These are phyloP conservation scores for Crotalaria pallida DNA, from an alignment of 306 rosid genomes.

Conservation along the genomic window DNA sequence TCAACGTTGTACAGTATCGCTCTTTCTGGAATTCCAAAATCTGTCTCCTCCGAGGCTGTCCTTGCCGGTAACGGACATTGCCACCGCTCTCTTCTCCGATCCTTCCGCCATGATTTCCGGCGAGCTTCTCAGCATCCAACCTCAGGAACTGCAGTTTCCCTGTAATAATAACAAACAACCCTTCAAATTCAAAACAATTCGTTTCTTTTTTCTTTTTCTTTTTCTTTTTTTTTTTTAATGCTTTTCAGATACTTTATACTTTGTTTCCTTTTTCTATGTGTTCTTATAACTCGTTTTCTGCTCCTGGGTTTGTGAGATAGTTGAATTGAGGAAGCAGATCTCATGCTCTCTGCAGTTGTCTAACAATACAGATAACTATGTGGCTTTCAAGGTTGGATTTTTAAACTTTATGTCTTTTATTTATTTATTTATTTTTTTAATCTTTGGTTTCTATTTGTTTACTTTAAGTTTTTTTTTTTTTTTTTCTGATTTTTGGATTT, in stretches of 20 bases:
- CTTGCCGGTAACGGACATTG: constrained; percentile 22
- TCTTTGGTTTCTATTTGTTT: neutral
- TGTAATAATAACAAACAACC: constrained; percentile 41
- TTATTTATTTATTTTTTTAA: neutral
- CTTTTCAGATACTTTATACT: neutral
- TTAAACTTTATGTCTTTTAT: neutral
- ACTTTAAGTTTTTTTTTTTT: neutral
- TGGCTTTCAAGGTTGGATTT: constrained; percentile 70
- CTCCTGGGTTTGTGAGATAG: constrained; percentile 14
- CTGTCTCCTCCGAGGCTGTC: neutral
- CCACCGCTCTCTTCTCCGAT: constrained; percentile 31
- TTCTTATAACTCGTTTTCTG: neutral
- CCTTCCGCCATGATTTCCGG: constrained; percentile 61
- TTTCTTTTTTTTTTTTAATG: too few species aligned
- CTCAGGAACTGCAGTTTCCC: constrained; percentile 83
- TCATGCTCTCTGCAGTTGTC: constrained; percentile 72
- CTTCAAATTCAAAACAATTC: neutral
- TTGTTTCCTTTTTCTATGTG: neutral
- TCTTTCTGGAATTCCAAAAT: neutral
- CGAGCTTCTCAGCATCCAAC: constrained; percentile 74
- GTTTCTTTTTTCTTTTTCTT: neutral
- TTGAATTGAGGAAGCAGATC: constrained; percentile 97
- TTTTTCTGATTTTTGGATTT: too few species aligned
- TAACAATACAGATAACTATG: constrained; percentile 59
- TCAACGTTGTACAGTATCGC: neutral